Base-by-base conservation (phyloP, 2,329 filamentous ascomycete species). In the Hyphodiscus sp. region DNA sequence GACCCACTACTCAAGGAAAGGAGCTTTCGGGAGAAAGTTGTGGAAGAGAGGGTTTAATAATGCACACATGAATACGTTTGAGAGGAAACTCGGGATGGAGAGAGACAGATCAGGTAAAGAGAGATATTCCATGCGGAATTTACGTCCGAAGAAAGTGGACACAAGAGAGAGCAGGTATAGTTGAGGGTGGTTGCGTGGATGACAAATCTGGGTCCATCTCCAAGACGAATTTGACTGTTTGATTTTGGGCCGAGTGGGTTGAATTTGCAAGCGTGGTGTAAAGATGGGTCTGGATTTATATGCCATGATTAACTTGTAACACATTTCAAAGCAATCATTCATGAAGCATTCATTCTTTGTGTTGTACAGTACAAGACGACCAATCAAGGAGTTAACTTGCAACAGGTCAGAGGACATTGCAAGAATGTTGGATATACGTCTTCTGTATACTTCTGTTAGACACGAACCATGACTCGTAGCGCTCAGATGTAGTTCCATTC, bases 41-140 rank as follows among this genome's bases (percentile, higher is more conserved):
- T 66, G 64, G 64, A 64, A 62, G 44, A 64, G 54, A 29, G 64
- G 64, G 64, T 62, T 64, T 41, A 66, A 63, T 20, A 64, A 63
- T 29, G 45, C 53, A 1, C 59, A 59, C 8, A 58, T 61, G 56
- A 61, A 64, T 54, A 50, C 44, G 5, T 52, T 61, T 11, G 61
- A 66, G 47, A 41, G 15, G 1, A 58, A 61, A 10, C 42, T 62
- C 20, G 53, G 42, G 10, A 46, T 44, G 2, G 33, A 30, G 1
- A 30, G 16, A 8, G 13, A 50, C 20, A 54, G 58, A 18, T 56
- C 52, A n/a, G 52, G 51, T n/a, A 56, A 51, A 18, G 15, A 45
- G 2, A 57, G 63, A 49, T 65, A 65, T 56, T 52, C 45, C 7
- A 45, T 64, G 52, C 58, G 62, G 43, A 50, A 45, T 38, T 54